Conservation (phyloP, 495 filamentous ascomycete genomes). For the Neurospora sp. region DNA sequence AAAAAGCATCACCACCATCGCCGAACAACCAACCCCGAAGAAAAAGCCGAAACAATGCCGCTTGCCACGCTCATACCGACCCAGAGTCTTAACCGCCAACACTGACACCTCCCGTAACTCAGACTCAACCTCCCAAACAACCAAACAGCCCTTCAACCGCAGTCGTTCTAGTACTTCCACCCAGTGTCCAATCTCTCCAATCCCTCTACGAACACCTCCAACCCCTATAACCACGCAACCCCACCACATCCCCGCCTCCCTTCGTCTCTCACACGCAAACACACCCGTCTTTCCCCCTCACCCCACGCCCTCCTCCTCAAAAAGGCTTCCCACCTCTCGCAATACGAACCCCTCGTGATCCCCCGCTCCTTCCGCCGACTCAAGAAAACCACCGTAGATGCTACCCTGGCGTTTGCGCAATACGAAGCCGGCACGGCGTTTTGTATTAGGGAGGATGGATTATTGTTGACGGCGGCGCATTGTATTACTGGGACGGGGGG, state of each 20-base stretch:
- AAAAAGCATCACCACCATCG: not conserved
- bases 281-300: not conserved
- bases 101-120: not conserved
- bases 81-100: not conserved
- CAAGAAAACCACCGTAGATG: constrained; percentile 1
- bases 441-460: constrained; percentile 30
- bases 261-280: not conserved
- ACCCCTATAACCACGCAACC: not conserved
- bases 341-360: not conserved
- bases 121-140: not conserved
- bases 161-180: not conserved
- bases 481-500: constrained; percentile 28
- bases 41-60: not conserved
- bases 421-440: constrained; percentile 38
- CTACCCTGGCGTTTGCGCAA: constrained; percentile 39
- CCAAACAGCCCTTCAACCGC: not conserved
- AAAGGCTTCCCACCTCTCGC: constrained; percentile 9
- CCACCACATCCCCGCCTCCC: not conserved
- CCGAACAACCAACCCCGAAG: not conserved
- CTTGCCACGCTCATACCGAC: not conserved
- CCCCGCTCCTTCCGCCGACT: constrained; percentile 1
- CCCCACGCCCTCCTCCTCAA: constrained; percentile 10
- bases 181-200: not conserved
- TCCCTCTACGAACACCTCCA: not conserved
- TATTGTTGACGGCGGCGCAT: constrained; percentile 38